phyloP scores from a whole-genome alignment of 345 rosid species.

The Heritiera littoralis region DNA sequence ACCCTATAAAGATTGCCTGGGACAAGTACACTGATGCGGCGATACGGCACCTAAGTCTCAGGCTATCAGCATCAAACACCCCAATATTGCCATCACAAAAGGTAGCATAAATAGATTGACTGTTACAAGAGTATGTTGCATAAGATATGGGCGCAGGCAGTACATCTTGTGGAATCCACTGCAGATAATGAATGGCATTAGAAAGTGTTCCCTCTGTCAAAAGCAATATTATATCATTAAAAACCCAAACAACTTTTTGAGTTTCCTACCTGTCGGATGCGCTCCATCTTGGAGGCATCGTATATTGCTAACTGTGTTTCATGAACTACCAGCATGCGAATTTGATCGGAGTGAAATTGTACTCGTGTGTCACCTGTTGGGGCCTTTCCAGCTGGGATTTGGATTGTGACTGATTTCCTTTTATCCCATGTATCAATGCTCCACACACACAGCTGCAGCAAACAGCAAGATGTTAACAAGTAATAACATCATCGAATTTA shows the following conservation, averaged over 20 bases:
- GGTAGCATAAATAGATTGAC: neutral
- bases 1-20: conserved; percentile 31
- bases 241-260: neutral
- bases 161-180: conserved; percentile 17
- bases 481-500: neutral
- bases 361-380: no score
- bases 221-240: neutral
- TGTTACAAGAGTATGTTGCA: conserved; percentile 77
- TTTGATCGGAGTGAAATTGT: no score
- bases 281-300: no score
- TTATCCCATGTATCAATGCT: no score
- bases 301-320: no score
- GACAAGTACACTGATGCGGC: conserved; percentile 64
- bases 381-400: no score
- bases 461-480: neutral
- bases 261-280: no score
- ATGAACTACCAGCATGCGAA: no score
- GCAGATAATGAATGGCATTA: conserved; percentile 6
- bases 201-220: neutral
- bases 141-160: conserved; percentile 63
- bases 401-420: no score
- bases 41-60: conserved; percentile 71
- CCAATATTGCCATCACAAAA: conserved; percentile 52
- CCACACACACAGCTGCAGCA: neutral
- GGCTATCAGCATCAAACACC: conserved; percentile 72